Evolutionary conservation across 805 yeast species (phyloP), one percentile per base, ranked within the genome.

Genomic region (Barnettozyma pratensis): DNA sequence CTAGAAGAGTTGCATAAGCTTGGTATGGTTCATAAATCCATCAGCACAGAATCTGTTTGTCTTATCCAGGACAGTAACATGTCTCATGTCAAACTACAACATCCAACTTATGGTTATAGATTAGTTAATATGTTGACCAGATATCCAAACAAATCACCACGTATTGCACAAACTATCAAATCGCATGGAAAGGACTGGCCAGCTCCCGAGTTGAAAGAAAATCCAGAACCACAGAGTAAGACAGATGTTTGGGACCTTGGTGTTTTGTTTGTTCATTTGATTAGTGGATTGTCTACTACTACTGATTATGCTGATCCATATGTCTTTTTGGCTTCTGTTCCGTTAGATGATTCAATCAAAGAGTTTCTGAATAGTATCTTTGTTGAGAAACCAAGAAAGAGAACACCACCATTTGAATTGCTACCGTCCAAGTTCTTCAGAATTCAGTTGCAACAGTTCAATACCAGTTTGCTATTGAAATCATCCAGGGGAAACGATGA

Each of bases 181-280:
- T 37, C 59, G 3, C 54, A 59, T 1, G 42, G 34, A 9, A 59
- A 56, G 8, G 54, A 59, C 0, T 91, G 97, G 97, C 68, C 65
- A 10, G 95, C 97, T 0, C 97, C 98, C 0, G 97, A 91, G 62
- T 54, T 83, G 7, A 42, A 55, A 9, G 62, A 59, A 12, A 67
- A 62, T 44, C 58, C 65, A 35, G 78, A 74, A 48, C 83, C 86
- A 11, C 84, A 84, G 49, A 71, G 90, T 36, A 87, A 89, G 63
- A 83, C 97, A 0, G 99, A 94, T 69, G 85, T 94, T 8, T 94
- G 98, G 98, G 87, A 87, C 60, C 67, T 90, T 37, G 99, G 97
- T 7, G 87, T 87, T 0, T 64, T 86, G 6, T 83, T 92, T 55
- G 73, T 82, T 14, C 81, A 85, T 53, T 70, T 83, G 62, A 72